These are phyloP conservation scores for Stygiomarasmius scandens DNA, from an alignment of 1,284 basidiomycete genomes.

Conservation along the genomic window DNA sequence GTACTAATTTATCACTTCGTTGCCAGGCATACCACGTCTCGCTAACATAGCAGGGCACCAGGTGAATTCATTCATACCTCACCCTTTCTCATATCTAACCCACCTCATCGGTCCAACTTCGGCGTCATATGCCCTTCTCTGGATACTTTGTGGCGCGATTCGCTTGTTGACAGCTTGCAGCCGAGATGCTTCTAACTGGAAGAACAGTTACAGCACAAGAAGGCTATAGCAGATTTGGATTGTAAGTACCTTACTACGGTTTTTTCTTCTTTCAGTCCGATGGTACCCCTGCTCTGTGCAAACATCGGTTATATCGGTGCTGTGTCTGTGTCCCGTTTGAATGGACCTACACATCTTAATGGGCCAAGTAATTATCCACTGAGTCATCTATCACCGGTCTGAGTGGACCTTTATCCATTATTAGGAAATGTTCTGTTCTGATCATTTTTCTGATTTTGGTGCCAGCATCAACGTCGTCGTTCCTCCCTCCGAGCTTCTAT, in stretches of 20 bases:
- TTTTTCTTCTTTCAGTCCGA: too few relatives aligned
- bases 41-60: conserved; percentile 68
- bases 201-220: conserved; percentile 67
- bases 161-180: conserved; percentile 55
- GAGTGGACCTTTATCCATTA: too few relatives aligned
- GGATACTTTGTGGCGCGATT: background rate
- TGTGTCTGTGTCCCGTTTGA: too few relatives aligned
- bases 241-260: conserved; percentile 57
- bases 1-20: background rate
- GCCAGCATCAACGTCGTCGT: conserved; percentile 72
- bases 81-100: conserved; percentile 11
- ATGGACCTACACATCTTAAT: too few relatives aligned
- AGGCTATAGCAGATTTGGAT: conserved; percentile 71
- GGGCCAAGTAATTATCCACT: too few relatives aligned
- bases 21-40: conserved; percentile 64
- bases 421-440: too few relatives aligned
- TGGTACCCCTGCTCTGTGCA: too few relatives aligned
- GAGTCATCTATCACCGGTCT: too few relatives aligned
- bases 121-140: conserved; percentile 1
- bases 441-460: too few relatives aligned
- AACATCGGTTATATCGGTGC: too few relatives aligned
- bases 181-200: conserved; percentile 79
- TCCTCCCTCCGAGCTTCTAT: conserved; percentile 53
- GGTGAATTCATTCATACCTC: conserved; percentile 38
- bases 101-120: too few relatives aligned